phyloP scores from a whole-genome alignment of 352 stramenopile genomes.

The Globisporangium middletonii region DNA sequence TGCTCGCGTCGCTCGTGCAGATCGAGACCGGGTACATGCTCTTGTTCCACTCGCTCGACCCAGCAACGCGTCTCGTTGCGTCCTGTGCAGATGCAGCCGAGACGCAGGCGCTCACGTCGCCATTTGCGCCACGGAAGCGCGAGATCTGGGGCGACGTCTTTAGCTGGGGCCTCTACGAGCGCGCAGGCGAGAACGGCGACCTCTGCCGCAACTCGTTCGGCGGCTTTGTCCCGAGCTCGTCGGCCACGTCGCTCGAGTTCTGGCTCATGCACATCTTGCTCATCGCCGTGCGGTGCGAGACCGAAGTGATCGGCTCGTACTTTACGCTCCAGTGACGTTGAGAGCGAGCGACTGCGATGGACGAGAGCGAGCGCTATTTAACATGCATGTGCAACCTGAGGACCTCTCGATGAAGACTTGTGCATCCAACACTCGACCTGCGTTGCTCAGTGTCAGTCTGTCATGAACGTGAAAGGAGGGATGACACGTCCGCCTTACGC shows the following conservation, averaged over 20 bases:
- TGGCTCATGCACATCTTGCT: conserved; percentile 69
- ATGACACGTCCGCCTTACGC: too few species aligned
- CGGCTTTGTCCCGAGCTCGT: conserved; percentile 39
- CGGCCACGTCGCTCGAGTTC: conserved; percentile 44
- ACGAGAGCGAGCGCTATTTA: too few species aligned
- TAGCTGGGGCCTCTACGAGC: conserved; percentile 60
- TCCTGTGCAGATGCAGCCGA: conserved; percentile 4
- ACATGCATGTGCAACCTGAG: too few species aligned
- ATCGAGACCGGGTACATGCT: conserved; percentile 54
- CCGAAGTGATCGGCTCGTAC: conserved; percentile 42
- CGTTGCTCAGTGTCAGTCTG: too few species aligned
- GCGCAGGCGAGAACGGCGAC: conserved; percentile 20
- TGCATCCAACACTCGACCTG: too few species aligned
- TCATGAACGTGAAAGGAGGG: too few species aligned
- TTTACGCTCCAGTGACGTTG: conserved; percentile 28
- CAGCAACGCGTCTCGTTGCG: conserved; percentile 19
- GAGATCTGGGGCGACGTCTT: conserved; percentile 58
- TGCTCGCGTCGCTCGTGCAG: conserved; percentile 49
- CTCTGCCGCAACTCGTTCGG: conserved; percentile 62
- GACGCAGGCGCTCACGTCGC: conserved; percentile 4
- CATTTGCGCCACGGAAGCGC: conserved; percentile 16
- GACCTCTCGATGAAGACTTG: too few species aligned
- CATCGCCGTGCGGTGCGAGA: conserved; percentile 62
- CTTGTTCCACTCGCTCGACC: conserved; percentile 57
- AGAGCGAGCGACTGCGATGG: background rate